Percentiles rank a stretch among this genome's conserved stretches.
Evolutionary conservation across 805 yeast species (phyloP).

Genomic region (Wickerhamiella siamensis): DNA sequence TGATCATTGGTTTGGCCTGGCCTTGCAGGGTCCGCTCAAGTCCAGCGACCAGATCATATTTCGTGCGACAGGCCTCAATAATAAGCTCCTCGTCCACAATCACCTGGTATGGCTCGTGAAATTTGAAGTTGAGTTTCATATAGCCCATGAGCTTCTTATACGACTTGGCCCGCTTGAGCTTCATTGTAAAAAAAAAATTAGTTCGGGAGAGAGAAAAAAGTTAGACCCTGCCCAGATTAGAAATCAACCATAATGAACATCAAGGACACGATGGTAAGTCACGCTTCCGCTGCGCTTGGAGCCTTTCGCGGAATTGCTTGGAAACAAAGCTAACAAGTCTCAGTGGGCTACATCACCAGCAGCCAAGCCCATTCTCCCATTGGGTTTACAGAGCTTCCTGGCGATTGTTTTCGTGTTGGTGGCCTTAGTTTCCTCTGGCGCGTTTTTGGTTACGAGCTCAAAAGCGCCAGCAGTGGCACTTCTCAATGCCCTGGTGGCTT

Average conservation of each 20-base stretch:
- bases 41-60: slow-evolving; percentile 71
- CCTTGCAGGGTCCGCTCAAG: slow-evolving; percentile 69
- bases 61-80: slow-evolving; percentile 46
- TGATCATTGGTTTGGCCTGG: slow-evolving; percentile 75
- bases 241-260: neutral
- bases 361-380: slow-evolving; percentile 16
- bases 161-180: slow-evolving; percentile 89
- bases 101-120: slow-evolving; percentile 87
- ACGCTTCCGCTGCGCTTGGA: no score
- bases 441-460: slow-evolving; percentile 15
- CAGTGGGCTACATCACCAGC: slow-evolving; percentile 7
- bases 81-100: slow-evolving; percentile 72
- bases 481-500: slow-evolving; percentile 22
- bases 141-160: slow-evolving; percentile 87
- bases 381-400: slow-evolving; percentile 16
- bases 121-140: slow-evolving; percentile 72
- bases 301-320: no score
- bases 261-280: neutral
- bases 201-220: neutral
- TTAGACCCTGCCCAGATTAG: neutral
- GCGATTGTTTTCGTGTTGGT: slow-evolving; percentile 10
- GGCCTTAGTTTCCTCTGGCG: slow-evolving; percentile 16
- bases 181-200: slow-evolving; percentile 48
- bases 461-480: slow-evolving; percentile 16
- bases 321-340: no score